phyloP scores from a whole-genome alignment of 495 filamentous ascomycete genomes.

The Cairneyella variabilis region DNA sequence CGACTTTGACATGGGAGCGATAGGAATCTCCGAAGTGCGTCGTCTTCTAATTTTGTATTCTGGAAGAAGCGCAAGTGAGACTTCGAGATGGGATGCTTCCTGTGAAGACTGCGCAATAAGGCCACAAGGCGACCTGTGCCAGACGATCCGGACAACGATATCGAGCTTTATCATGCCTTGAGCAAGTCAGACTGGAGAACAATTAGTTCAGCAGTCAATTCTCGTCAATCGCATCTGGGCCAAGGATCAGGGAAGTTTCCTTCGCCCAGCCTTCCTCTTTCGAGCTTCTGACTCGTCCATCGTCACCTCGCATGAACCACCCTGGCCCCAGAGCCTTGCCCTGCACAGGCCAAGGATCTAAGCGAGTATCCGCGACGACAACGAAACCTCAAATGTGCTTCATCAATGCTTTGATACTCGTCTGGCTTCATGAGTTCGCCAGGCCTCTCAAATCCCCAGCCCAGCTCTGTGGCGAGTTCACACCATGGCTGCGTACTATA shows the following conservation, averaged over 20 bases:
- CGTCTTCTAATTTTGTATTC: too few species aligned
- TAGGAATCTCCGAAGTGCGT: too few species aligned
- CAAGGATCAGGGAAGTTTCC: constrained; percentile 11
- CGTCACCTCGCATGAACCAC: constrained; percentile 7
- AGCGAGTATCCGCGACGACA: constrained; percentile 26
- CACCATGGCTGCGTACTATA: neutral
- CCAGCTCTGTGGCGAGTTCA: neutral
- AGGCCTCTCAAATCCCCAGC: constrained; percentile 3
- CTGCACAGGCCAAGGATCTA: constrained; percentile 15
- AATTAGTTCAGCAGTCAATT: neutral
- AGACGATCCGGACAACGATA: neutral
- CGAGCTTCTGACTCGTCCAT: constrained; percentile 4
- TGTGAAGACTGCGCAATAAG: too few species aligned
- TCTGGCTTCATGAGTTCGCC: constrained; percentile 18
- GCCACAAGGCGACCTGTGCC: neutral
- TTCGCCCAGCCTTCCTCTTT: neutral
- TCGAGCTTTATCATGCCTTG: neutral
- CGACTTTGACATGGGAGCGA: too few species aligned
- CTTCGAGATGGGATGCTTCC: too few species aligned
- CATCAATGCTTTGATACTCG: constrained; percentile 22
- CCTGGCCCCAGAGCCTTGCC: constrained; percentile 8
- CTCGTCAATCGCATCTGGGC: neutral
- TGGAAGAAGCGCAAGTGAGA: too few species aligned
- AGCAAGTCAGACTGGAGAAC: constrained; percentile 3
- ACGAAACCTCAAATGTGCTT: constrained; percentile 24